phyloP scores from a whole-genome alignment of 768 basidiomycete genomes.

The Holtermanniella nyarrowii region DNA sequence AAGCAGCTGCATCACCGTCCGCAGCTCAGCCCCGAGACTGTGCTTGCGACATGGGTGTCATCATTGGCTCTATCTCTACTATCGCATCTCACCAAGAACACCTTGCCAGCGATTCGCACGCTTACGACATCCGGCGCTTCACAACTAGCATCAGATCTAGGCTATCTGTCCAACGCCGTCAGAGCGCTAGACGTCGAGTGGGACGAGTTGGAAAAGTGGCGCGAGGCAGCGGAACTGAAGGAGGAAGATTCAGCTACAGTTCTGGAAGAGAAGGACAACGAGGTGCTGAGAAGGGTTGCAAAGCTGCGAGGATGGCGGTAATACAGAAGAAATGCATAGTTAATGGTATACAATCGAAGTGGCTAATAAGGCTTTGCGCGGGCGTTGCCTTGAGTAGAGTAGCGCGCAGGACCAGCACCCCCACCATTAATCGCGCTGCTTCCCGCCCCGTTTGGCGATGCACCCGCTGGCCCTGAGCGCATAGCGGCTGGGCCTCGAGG shows the following conservation, averaged over 20 bases:
- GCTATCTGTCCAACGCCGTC: conserved; percentile 82
- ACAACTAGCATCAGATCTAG: conserved; percentile 77
- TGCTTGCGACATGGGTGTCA: conserved; percentile 82
- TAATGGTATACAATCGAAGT: not conserved
- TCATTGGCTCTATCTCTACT: conserved; percentile 77
- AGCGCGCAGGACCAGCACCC: conserved; percentile 30
- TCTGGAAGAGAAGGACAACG: conserved; percentile 1
- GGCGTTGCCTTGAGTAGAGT: conserved; percentile 36
- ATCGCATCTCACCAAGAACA: conserved; percentile 55
- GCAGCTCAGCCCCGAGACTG: conserved; percentile 58
- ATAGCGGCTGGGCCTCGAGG: conserved; percentile 40
- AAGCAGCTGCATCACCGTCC: conserved; percentile 4
- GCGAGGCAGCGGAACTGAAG: conserved; percentile 52
- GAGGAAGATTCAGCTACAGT: conserved; percentile 45
- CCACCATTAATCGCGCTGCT: conserved; percentile 5
- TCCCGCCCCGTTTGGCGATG: conserved; percentile 3
- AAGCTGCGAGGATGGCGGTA: not conserved
- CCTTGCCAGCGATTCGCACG: conserved; percentile 60
- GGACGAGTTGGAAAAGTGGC: conserved; percentile 70
- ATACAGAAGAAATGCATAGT: not conserved
- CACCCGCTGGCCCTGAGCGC: conserved; percentile 14
- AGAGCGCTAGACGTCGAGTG: conserved; percentile 81
- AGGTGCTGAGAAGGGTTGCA: not conserved
- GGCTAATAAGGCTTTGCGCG: conserved; percentile 37
- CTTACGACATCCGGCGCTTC: conserved; percentile 60